Conservation (phyloP, 1,284 basidiomycete species). For the Leccinum insolens region DNA sequence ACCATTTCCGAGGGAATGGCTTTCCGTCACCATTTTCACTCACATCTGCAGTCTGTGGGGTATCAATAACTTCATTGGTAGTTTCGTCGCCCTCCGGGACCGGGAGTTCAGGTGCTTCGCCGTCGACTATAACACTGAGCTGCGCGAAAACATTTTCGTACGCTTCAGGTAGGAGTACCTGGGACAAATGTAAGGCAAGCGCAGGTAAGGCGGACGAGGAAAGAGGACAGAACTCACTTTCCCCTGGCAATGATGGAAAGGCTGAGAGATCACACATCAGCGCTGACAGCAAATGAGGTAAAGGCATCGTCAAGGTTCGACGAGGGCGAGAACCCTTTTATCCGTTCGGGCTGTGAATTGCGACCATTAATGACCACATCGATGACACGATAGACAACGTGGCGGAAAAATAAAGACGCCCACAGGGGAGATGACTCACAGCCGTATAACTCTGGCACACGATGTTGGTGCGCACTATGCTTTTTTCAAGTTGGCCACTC, state of each 20-base stretch:
- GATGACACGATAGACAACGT: conserved; percentile 12
- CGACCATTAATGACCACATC: neutral
- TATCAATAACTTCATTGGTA: conserved; percentile 14
- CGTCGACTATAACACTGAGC: conserved; percentile 94
- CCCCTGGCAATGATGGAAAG: conserved; percentile 88
- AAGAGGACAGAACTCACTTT: conserved; percentile 35
- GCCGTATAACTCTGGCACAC: conserved; percentile 99
- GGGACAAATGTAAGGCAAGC: conserved; percentile 6
- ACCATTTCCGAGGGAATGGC: conserved; percentile 27
- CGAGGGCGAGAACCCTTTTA: conserved; percentile 86
- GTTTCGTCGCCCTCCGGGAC: conserved; percentile 37
- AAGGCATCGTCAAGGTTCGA: conserved; percentile 35
- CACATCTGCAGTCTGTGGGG: conserved; percentile 35
- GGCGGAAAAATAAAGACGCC: neutral
- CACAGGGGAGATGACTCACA: conserved; percentile 49
- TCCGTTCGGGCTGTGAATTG: conserved; percentile 90
- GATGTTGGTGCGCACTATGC: conserved; percentile 97
- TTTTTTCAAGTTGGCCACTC: conserved; percentile 95
- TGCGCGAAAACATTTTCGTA: conserved; percentile 98
- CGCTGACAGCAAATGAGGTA: conserved; percentile 91
- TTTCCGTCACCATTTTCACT: conserved; percentile 23
- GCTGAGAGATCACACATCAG: conserved; percentile 99
- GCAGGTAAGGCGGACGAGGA: neutral
- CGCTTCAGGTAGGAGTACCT: conserved; percentile 96
- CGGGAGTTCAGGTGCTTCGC: conserved; percentile 87